Conservation (phyloP, 441 rosid genomes). For the Capsella rubella region DNA sequence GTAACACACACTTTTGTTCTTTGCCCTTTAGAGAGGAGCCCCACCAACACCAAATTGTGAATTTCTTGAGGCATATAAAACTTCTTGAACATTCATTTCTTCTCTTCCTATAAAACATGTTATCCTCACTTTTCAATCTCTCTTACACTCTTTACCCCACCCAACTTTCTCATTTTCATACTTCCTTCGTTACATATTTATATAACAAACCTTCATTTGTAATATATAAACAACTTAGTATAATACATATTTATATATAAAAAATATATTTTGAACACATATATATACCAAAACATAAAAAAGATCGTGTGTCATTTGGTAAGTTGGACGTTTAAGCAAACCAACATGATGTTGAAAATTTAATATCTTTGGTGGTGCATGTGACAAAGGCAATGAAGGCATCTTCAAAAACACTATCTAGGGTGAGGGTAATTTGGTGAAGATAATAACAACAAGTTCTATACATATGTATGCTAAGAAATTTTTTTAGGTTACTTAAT, state of each 20-base stretch:
- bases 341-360: conserved; percentile 1
- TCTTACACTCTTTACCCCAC: conserved; percentile 12
- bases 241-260: background rate
- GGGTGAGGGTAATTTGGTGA: conserved; percentile 24
- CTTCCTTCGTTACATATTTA: background rate
- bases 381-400: conserved; percentile 25
- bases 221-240: background rate
- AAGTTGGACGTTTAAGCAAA: conserved; percentile 15
- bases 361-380: conserved; percentile 26
- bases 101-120: conserved; percentile 40
- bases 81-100: conserved; percentile 43
- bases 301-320: background rate
- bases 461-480: conserved; percentile 7
- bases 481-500: conserved; percentile 1
- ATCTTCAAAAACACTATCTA: conserved; percentile 28
- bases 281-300: conserved; percentile 2
- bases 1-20: conserved; percentile 39
- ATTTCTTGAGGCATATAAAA: conserved; percentile 29
- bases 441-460: conserved; percentile 14
- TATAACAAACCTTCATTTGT: background rate
- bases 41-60: conserved; percentile 42
- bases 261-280: background rate
- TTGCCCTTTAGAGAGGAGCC: conserved; percentile 43
- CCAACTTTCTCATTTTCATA: conserved; percentile 27
- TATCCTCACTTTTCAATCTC: conserved; percentile 34